A percentile compares a stretch with the other conserved stretches of the same genome.
phyloP scores from a whole-genome alignment of 2,329 filamentous ascomycete genomes.

The Venturia effusa region DNA sequence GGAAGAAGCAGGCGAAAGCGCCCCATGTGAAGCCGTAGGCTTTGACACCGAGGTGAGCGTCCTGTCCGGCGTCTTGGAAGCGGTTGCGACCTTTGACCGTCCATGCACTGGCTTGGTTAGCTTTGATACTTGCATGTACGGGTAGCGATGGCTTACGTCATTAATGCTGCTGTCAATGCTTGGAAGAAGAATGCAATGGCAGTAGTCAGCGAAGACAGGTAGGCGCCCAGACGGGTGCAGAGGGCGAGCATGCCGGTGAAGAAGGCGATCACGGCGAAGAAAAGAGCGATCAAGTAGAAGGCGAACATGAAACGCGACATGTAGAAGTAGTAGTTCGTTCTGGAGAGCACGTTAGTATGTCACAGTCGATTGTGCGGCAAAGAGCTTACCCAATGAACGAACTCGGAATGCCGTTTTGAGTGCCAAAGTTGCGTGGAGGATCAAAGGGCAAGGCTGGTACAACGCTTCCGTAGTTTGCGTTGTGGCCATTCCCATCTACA shows the following conservation, averaged over 20 bases:
- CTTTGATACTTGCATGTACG: slow-evolving; percentile 7
- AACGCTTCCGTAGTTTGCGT: slow-evolving; percentile 49
- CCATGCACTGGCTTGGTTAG: slow-evolving; percentile 38
- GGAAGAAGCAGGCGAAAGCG: slow-evolving; percentile 52
- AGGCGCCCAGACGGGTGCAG: slow-evolving; percentile 59
- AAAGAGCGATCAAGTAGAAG: slow-evolving; percentile 73
- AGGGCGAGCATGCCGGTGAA: slow-evolving; percentile 59
- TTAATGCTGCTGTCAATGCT: slow-evolving; percentile 54
- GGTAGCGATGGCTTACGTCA: slow-evolving; percentile 51
- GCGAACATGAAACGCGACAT: slow-evolving; percentile 89
- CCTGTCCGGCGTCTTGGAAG: slow-evolving; percentile 46
- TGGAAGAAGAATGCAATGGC: slow-evolving; percentile 58
- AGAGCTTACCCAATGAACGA: slow-evolving; percentile 41
- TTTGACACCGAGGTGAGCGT: slow-evolving; percentile 52
- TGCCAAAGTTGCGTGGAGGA: slow-evolving; percentile 51
- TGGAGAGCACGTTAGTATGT: not conserved
- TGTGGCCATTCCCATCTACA: slow-evolving; percentile 40
- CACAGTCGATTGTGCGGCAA: too few species aligned
- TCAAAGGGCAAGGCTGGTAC: slow-evolving; percentile 58
- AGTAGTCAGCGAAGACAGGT: slow-evolving; percentile 49
- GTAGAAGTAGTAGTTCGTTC: slow-evolving; percentile 59
- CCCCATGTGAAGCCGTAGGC: slow-evolving; percentile 72
- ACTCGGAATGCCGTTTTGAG: slow-evolving; percentile 39
- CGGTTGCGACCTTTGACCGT: slow-evolving; percentile 60
- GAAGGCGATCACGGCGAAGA: slow-evolving; percentile 63